Evolutionary conservation across 1,139 yeast genomes (phyloP), one percentile per base, ranked within the genome.

Genomic region (Hanseniaspora uvarum): DNA sequence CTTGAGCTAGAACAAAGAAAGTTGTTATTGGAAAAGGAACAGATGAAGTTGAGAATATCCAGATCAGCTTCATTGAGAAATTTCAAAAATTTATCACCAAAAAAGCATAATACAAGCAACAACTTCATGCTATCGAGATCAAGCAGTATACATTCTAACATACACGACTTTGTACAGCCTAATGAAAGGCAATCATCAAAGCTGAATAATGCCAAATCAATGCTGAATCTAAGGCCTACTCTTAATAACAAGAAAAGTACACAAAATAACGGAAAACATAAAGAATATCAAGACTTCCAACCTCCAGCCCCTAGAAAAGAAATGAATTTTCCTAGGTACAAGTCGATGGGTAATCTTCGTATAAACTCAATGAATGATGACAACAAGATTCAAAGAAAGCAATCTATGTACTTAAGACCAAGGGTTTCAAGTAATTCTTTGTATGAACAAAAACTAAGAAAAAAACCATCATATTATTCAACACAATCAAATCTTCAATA

Each of bases 11-110:
- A 50, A 18, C 53, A 50, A 16, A 28, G 43, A 19, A 45, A 50
- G 19, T 37, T 50, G 14, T 24, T 26, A 3, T 16, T 50, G 19
- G 47, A 50, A 36, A 43, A 50, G 11, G 53, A 50, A 10, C 37
- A 34, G n/a, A 39, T 50, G 21, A 50, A 43, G 18, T 23, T 44
- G 12, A 44, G 45, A 41, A 28, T 50, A 18, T 50, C 53, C 1
- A 41, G 47, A 43, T 50, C 53, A 8, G 18, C 53, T 14, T 50
- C 53, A 23, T 43, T 50, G 21, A 50, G 53, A 50, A 50, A 43
- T 18, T 34, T 50, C 16, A 45, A 50, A 21, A 39, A 34, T 11
- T 12, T 23, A 10, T 47, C 52, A 6, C 46, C 46, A 24, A 14
- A 24, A 4, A 49, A 49, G 19, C 39, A 36, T 16, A 31, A 23